These are phyloP conservation scores for Albatrellus ellisii DNA, from an alignment of 768 basidiomycete species.

Conservation along the genomic window DNA sequence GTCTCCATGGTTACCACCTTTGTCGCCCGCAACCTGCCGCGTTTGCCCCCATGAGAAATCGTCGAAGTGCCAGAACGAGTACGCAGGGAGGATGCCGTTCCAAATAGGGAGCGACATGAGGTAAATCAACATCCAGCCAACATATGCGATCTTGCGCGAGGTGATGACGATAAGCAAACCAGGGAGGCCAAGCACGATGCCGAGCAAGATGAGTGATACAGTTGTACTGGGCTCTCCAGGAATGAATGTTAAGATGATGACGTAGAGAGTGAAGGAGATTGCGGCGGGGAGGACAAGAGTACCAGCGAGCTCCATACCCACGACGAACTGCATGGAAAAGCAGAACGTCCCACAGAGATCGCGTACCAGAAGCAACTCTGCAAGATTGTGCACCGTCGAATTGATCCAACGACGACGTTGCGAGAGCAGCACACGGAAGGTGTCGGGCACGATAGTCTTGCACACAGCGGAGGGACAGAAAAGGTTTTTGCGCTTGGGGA, in stretches of 20 bases:
- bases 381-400: conserved; percentile 94
- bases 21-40: conserved; percentile 46
- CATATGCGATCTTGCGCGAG: conserved; percentile 82
- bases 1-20: conserved; percentile 60
- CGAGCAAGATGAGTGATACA: conserved; percentile 86
- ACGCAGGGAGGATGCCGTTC: conserved; percentile 93
- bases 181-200: conserved; percentile 91
- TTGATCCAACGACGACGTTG: conserved; percentile 99
- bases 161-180: conserved; percentile 94
- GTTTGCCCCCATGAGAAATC: conserved; percentile 99
- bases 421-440: conserved; percentile 84
- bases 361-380: conserved; percentile 87
- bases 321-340: conserved; percentile 99
- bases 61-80: conserved; percentile 99
- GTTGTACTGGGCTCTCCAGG: conserved; percentile 67
- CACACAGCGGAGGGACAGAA: conserved; percentile 99
- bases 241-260: conserved; percentile 80
- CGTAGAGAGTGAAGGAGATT: conserved; percentile 92
- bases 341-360: conserved; percentile 99
- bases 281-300: conserved; percentile 95
- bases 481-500: conserved; percentile 98
- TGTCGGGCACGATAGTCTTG: conserved; percentile 97
- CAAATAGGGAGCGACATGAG: conserved; percentile 88
- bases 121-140: conserved; percentile 97
- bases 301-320: conserved; percentile 95